phyloP scores from a whole-genome alignment of 257 asterid species.

The Schizonepeta tenuifolia region DNA sequence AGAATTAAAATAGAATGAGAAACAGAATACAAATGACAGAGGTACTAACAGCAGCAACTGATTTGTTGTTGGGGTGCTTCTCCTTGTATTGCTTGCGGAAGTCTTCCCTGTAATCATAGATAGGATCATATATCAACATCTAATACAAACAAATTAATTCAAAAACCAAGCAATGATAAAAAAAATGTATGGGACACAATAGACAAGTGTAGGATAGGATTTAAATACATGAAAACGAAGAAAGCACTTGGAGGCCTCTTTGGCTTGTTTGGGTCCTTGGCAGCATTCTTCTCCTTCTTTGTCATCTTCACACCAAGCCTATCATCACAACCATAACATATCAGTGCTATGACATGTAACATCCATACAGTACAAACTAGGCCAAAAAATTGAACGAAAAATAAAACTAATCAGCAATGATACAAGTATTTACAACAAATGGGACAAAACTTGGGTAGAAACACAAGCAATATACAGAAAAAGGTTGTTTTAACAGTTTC shows the following conservation, averaged over 20 bases:
- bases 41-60: conserved; percentile 68
- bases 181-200: not conserved
- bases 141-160: not conserved
- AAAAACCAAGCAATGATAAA: not conserved
- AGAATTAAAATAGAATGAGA: not conserved
- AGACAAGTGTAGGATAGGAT: not conserved
- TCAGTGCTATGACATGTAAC: not conserved
- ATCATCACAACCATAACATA: conserved; percentile 20
- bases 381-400: not conserved
- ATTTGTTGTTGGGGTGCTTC: conserved; percentile 65
- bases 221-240: conserved; percentile 73
- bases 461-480: not conserved
- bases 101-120: conserved; percentile 54
- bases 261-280: conserved; percentile 83
- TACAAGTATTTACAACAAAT: not conserved
- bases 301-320: conserved; percentile 73
- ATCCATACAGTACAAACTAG: not conserved
- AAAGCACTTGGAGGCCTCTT: conserved; percentile 86
- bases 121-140: not conserved
- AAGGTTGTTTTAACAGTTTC: not conserved
- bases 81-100: conserved; percentile 69
- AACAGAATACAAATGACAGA: not conserved
- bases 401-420: not conserved
- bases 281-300: conserved; percentile 54
- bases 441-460: not conserved